phyloP scores from a whole-genome alignment of 768 basidiomycete species.

The Leccinum ochraceum region DNA sequence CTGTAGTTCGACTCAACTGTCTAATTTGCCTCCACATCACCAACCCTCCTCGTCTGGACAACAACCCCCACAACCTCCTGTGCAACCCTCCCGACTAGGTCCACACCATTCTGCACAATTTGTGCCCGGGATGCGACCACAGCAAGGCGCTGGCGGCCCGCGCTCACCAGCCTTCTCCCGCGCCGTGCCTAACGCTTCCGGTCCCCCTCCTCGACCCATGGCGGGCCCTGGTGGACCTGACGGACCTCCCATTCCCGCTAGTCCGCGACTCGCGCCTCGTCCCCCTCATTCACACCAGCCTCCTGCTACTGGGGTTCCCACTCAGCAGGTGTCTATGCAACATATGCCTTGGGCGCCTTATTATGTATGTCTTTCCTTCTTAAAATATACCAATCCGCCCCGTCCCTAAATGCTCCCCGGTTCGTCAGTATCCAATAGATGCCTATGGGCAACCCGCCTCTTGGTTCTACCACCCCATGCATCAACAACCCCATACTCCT shows the following conservation, averaged over 20 bases:
- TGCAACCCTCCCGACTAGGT: constrained; percentile 43
- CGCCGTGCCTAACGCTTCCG: constrained; percentile 60
- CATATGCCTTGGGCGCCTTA: constrained; percentile 46
- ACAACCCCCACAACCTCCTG: constrained; percentile 37
- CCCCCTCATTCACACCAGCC: constrained; percentile 47
- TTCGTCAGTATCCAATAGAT: constrained; percentile 45
- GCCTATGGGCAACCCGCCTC: constrained; percentile 45
- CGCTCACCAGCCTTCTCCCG: constrained; percentile 69
- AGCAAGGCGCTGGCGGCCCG: constrained; percentile 51
- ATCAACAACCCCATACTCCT: constrained; percentile 46
- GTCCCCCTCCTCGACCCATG: constrained; percentile 48
- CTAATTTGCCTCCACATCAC: constrained; percentile 51
- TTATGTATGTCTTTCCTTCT: constrained; percentile 50
- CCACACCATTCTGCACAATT: constrained; percentile 48
- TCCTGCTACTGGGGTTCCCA: constrained; percentile 53
- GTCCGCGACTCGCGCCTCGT: constrained; percentile 66
- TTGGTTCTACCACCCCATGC: constrained; percentile 42
- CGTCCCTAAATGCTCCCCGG: constrained; percentile 5
- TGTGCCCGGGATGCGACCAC: constrained; percentile 50
- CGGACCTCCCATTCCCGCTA: constrained; percentile 51
- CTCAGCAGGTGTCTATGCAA: constrained; percentile 43
- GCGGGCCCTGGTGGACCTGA: constrained; percentile 50
- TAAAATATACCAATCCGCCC: not conserved
- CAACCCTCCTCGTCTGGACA: constrained; percentile 38
- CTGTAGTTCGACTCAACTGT: constrained; percentile 10